Base-by-base conservation (phyloP, 2,329 filamentous ascomycete species). In the Helminthosporium solani region DNA sequence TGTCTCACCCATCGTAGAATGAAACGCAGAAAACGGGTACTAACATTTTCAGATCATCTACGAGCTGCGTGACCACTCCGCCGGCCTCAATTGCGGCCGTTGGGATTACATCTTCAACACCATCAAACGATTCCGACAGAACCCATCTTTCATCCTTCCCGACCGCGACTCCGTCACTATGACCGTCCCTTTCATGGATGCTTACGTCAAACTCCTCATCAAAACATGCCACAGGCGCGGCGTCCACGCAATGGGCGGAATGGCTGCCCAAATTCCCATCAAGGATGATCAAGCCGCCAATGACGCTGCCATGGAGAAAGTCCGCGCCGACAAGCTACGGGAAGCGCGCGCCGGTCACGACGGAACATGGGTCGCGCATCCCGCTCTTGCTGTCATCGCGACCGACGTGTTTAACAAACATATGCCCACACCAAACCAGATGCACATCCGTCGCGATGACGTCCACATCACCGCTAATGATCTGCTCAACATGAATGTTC, bases 61-160 rank as follows among this genome's bases (percentile, higher is more conserved):
- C 74, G 94, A 97, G 78, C 86, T 99, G 58, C 87, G 94, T 50
- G 92, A 97, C 69, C 94, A 99, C 79, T 92, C 86, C 71, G 87
- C 92, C 6, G 94, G 94, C 38, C 83, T 99, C 66, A 99, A 99
- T 84, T 97, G 94, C 74, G 94, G 94, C 56, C 87, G 94, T 60
- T 99, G 94, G 94, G 94, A 99, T 71, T 99, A 99, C 80, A 97
- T 99, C 76, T 99, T 99, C 81, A 94, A 87, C 72, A 90, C 92
- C 68, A 97, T 99, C 80, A 99, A 99, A 83, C 96, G 95, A 75
- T 96, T 97, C 87, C 89, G 94, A 70, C 84, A 96, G 66, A 94
- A 96, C 78, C 79, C 88, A 63, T 85, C 86, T 75, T 97, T 97
- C 69, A 84, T 97, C 46, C 85, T 99, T 16, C 94, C 94, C 21